phyloP scores from a whole-genome alignment of 2,329 filamentous ascomycete species.

The Aureobasidium zeae region DNA sequence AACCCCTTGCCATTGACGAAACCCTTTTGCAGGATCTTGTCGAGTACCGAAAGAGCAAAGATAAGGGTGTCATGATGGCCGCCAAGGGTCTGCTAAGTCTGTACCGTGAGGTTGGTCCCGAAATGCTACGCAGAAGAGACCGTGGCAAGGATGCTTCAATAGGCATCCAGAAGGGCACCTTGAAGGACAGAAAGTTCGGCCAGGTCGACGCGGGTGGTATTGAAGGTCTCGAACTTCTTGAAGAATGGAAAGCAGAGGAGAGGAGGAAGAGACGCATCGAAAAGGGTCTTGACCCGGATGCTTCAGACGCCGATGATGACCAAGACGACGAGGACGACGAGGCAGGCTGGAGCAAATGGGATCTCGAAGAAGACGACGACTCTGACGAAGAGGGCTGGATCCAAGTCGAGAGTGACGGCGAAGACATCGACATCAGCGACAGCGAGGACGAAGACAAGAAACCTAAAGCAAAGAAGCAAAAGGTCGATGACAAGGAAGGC shows the following conservation, averaged over 20 bases:
- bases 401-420: constrained; percentile 72
- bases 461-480: constrained; percentile 52
- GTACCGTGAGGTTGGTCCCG: constrained; percentile 83
- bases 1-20: constrained; percentile 93
- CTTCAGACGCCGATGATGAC: constrained; percentile 50
- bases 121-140: constrained; percentile 80
- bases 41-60: constrained; percentile 92
- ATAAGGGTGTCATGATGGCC: constrained; percentile 99
- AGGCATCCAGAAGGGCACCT: constrained; percentile 64
- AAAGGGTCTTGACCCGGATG: constrained; percentile 55
- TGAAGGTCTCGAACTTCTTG: constrained; percentile 83
- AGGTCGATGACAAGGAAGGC: constrained; percentile 34
- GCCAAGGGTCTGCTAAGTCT: constrained; percentile 83
- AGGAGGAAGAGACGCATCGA: constrained; percentile 62
- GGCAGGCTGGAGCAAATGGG: constrained; percentile 48
- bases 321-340: constrained; percentile 50
- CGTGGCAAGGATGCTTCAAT: constrained; percentile 87
- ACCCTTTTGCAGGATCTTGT: constrained; percentile 93
- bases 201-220: constrained; percentile 74
- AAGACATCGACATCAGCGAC: constrained; percentile 63
- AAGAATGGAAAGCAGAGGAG: constrained; percentile 90
- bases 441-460: constrained; percentile 60
- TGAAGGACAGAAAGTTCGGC: constrained; percentile 70
- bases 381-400: constrained; percentile 87
- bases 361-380: constrained; percentile 49